Conservation (phyloP, 768 basidiomycete species). For the Rhizopogon salebrosus region DNA sequence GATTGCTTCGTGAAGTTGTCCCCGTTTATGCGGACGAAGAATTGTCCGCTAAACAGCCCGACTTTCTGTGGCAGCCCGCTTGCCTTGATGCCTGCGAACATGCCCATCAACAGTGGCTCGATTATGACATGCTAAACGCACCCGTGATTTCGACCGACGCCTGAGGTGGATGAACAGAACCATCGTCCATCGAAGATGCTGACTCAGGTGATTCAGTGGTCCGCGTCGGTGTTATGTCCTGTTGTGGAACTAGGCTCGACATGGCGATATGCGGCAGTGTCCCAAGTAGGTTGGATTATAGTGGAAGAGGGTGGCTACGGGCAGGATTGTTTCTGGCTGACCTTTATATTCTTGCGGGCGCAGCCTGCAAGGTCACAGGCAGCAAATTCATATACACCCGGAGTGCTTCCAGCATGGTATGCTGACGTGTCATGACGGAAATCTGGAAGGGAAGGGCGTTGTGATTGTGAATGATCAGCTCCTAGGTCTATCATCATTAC, state of each 20-base stretch:
- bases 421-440: background rate
- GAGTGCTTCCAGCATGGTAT: background rate
- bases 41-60: slow-evolving; percentile 23
- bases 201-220: background rate
- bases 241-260: background rate
- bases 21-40: slow-evolving; percentile 25
- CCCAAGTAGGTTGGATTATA: background rate
- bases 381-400: background rate
- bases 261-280: background rate
- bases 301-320: background rate
- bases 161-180: slow-evolving; percentile 1
- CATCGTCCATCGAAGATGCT: background rate
- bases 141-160: slow-evolving; percentile 26
- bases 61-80: slow-evolving; percentile 28
- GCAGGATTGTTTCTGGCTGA: background rate
- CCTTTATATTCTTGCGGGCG: background rate
- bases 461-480: background rate
- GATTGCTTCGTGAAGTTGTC: slow-evolving; percentile 22
- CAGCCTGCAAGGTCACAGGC: background rate
- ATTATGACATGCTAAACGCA: background rate
- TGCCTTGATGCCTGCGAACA: slow-evolving; percentile 26
- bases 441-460: background rate
- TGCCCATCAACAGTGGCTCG: background rate
- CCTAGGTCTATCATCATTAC: background rate
- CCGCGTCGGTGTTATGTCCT: background rate